Conservation (phyloP, 345 rosid genomes). For the Nasturtium officinale region DNA sequence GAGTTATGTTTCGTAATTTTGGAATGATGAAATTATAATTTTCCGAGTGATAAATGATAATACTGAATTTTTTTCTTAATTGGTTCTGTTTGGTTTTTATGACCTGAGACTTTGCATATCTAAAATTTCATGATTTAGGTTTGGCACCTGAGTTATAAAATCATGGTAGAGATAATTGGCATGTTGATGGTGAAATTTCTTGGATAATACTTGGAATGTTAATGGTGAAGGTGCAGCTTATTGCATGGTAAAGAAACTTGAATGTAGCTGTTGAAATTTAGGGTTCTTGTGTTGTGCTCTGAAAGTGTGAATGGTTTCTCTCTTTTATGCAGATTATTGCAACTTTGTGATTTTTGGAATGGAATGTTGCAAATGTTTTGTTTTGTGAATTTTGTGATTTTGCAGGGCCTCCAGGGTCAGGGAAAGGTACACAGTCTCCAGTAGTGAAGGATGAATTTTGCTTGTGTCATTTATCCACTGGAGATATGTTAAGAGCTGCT, state of each 20-base stretch:
- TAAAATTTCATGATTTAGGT: not conserved
- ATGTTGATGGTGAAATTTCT: not conserved
- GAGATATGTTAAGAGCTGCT: conserved; percentile 97
- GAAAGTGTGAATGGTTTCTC: conserved; percentile 2
- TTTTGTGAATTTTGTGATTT: conserved; percentile 4
- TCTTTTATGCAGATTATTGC: not conserved
- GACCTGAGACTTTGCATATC: conserved; percentile 8
- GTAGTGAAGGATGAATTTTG: conserved; percentile 86
- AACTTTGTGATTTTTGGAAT: not conserved
- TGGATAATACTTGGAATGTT: not conserved
- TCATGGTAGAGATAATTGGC: not conserved
- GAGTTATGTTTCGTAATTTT: conserved; percentile 16
- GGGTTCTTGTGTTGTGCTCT: not conserved
- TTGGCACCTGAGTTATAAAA: not conserved
- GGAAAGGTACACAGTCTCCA: conserved; percentile 94
- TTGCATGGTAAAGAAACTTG: not conserved
- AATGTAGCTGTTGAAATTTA: not conserved
- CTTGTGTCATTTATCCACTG: conserved; percentile 95
- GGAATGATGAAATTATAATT: not conserved
- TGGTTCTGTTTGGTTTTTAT: not conserved
- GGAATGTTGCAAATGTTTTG: conserved; percentile 9
- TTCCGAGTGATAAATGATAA: not conserved
- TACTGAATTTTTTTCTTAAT: not conserved
- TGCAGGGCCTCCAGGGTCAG: conserved; percentile 96
- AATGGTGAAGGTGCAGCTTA: not conserved